phyloP scores from a whole-genome alignment of 2,329 filamentous ascomycete genomes.

The Aspergillus aculeatinus region DNA sequence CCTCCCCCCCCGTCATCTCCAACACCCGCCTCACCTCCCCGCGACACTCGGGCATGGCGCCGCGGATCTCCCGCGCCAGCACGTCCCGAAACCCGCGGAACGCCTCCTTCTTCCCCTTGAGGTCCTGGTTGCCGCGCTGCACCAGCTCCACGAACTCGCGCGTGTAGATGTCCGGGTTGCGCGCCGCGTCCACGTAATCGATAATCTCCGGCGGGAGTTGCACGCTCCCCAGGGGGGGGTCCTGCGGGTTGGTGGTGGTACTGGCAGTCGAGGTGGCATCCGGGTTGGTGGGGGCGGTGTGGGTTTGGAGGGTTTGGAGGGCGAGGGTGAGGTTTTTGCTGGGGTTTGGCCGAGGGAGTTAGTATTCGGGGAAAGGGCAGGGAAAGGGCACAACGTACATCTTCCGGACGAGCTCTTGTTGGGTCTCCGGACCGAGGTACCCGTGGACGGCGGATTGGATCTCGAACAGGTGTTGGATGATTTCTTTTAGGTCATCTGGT shows the following conservation, averaged over 20 bases:
- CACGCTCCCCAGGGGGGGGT: constrained; percentile 51
- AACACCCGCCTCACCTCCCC: constrained; percentile 55
- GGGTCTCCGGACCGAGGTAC: constrained; percentile 57
- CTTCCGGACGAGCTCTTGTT: constrained; percentile 58
- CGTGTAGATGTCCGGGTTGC: constrained; percentile 67
- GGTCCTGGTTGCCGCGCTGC: constrained; percentile 61
- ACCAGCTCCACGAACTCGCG: constrained; percentile 65
- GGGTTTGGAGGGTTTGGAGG: constrained; percentile 52
- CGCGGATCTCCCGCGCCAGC: constrained; percentile 57
- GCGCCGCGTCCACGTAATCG: constrained; percentile 61
- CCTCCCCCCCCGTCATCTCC: constrained; percentile 33
- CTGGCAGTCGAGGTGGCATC: constrained; percentile 39
- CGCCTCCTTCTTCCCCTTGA: constrained; percentile 61
- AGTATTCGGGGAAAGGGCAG: constrained; percentile 3
- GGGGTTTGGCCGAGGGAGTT: constrained; percentile 1
- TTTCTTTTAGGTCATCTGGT: constrained; percentile 56
- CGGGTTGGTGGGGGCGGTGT: constrained; percentile 32
- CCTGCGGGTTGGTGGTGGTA: constrained; percentile 26
- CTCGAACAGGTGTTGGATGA: constrained; percentile 63
- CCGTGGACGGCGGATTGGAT: constrained; percentile 59
- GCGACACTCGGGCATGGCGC: constrained; percentile 57
- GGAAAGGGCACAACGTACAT: constrained; percentile 44
- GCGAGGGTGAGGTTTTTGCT: constrained; percentile 55
- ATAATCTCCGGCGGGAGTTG: constrained; percentile 62
- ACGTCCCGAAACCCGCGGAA: constrained; percentile 60